These are phyloP conservation scores for Neurospora sp. DNA, from an alignment of 495 filamentous ascomycete genomes.

Conservation along the genomic window DNA sequence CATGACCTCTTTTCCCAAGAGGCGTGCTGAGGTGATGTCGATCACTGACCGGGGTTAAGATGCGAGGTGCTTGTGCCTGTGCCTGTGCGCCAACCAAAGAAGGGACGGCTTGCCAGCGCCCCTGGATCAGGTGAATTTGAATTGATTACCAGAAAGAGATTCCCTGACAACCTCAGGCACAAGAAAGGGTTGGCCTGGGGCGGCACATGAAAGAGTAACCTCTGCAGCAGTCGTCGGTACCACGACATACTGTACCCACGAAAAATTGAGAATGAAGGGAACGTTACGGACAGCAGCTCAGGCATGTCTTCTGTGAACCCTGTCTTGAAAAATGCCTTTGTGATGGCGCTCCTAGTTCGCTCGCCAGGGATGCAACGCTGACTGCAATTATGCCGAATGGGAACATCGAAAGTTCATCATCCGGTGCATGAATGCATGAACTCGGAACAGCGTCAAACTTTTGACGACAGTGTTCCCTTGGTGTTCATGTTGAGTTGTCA, in stretches of 20 bases:
- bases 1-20: background rate
- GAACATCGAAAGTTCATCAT: background rate
- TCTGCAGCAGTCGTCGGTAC: background rate
- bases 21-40: background rate
- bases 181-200: background rate
- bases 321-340: conserved; percentile 6
- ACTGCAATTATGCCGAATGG: background rate
- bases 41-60: background rate
- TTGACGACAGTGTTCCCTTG: background rate
- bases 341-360: background rate
- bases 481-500: background rate
- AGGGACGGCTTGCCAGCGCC: background rate
- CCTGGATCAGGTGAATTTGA: background rate
- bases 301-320: background rate
- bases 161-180: background rate
- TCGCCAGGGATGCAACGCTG: conserved; percentile 2
- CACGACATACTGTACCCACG: background rate
- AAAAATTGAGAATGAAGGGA: background rate
- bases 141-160: background rate
- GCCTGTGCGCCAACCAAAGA: background rate
- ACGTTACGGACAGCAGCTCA: background rate
- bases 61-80: background rate
- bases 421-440: background rate
- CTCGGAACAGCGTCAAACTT: background rate
- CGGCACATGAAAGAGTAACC: background rate